Percentiles rank a stretch among this genome's conserved stretches.
phyloP scores from a whole-genome alignment of 148 eudicot species.

The Nyssa sinensis region DNA sequence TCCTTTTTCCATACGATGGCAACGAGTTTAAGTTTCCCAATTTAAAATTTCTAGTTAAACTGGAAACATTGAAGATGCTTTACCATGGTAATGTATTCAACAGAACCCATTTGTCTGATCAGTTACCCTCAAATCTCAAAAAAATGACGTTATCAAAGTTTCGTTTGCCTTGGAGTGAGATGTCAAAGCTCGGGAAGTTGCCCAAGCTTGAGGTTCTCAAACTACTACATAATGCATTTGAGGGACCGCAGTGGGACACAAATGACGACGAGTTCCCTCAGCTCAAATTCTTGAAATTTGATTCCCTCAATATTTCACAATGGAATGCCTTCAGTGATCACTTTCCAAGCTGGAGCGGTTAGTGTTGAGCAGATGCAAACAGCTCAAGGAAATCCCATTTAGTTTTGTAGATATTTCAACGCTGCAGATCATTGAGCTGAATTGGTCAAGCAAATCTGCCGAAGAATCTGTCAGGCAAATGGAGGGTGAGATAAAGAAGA shows the following conservation, averaged over 20 bases:
- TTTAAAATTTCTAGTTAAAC: conserved; percentile 6
- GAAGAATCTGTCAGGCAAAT: background rate
- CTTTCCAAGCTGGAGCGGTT: background rate
- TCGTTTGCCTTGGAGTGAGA: conserved; percentile 15
- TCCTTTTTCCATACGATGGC: background rate
- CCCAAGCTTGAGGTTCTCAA: conserved; percentile 13
- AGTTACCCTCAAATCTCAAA: conserved; percentile 16
- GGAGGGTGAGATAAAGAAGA: background rate
- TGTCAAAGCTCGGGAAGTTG: conserved; percentile 16
- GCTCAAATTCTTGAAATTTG: background rate
- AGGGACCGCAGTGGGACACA: background rate
- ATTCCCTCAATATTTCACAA: background rate
- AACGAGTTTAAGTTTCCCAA: too few species aligned
- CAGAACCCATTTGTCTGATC: background rate
- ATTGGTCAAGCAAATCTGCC: background rate
- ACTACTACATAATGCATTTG: background rate
- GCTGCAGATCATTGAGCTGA: background rate
- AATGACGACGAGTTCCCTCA: background rate
- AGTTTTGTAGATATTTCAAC: background rate
- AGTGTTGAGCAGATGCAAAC: background rate
- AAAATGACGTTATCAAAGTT: conserved; percentile 11
- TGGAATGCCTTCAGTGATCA: background rate
- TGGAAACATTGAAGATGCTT: conserved; percentile 23
- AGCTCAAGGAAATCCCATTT: background rate
- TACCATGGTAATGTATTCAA: background rate